Base-by-base conservation (phyloP, 495 filamentous ascomycete species). In the Penicillium subrubescens region DNA sequence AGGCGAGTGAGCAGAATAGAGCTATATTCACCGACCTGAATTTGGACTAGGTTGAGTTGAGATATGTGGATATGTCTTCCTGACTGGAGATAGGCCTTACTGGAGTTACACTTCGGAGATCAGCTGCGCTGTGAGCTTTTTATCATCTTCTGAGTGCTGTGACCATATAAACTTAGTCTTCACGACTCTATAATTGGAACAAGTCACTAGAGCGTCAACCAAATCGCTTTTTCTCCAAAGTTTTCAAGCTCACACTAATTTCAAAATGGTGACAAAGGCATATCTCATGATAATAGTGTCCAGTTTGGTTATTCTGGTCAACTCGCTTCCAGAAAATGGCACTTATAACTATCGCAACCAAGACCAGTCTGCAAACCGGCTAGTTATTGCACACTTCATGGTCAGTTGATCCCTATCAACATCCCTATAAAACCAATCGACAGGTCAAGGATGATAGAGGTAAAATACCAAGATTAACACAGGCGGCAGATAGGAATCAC, bases 331-430 rank as follows among this genome's bases (percentile, higher is more conserved):
- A 23, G 25, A 21, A 12, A 15, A 12, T 1, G 25, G 21, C 19
- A 8, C 31, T 19, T 5, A 41, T 19, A 12, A n/a, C 2, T 10
- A 17, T 15, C 5, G 12, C 7, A 15, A 39, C n/a, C 6, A 31
- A 17, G 37, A 37, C 25, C 57, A 68, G 23, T 44, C 59, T 1
- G 31, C 53, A 0, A 73, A 80, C 29, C 72, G 69, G 31, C 73
- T 88, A 31, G 85, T 87, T 17, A 87, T 88, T 69, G 78, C 76
- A 29, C 85, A 88, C 70, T 88, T 87, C 68, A 87, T 87, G 83
- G 84, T 86, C 69, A 59, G 77, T 33, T 8, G 2, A 1, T 15
- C 14, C 5, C 25, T 27, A 27, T 27, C 4, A 27, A 27, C 25
- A 27, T 27, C 25, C 4, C 25, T 27, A 27, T 27, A 2, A 27